phyloP scores from a whole-genome alignment of 202 grass and related monocot species.

The Panicum hallii region DNA sequence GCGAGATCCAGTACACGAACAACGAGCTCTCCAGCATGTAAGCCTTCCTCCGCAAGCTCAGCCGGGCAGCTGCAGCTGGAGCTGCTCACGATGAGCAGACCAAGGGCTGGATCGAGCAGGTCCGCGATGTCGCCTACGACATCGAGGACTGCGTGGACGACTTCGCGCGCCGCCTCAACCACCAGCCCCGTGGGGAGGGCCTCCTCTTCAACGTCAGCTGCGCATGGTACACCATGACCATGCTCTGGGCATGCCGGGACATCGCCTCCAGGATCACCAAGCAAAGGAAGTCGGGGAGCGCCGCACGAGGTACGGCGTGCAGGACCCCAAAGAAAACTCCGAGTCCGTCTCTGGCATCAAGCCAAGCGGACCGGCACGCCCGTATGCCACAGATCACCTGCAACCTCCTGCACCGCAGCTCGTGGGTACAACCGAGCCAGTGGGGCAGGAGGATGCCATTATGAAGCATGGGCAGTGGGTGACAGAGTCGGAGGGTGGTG shows the following conservation, averaged over 20 bases:
- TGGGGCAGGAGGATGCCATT: background rate
- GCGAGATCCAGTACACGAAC: slow-evolving; percentile 40
- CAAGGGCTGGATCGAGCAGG: slow-evolving; percentile 29
- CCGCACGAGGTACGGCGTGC: too few relatives aligned
- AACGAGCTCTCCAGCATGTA: slow-evolving; percentile 20
- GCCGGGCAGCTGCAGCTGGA: background rate
- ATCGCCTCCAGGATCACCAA: too few relatives aligned
- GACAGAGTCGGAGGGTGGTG: rapidly evolving
- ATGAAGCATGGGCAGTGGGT: background rate
- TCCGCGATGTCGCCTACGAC: slow-evolving; percentile 27
- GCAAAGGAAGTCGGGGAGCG: too few relatives aligned
- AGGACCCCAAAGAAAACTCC: too few relatives aligned
- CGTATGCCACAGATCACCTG: too few relatives aligned
- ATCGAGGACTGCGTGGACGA: slow-evolving; percentile 34
- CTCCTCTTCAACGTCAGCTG: too few relatives aligned
- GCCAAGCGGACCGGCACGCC: too few relatives aligned
- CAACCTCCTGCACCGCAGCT: too few relatives aligned
- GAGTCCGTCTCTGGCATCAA: too few relatives aligned
- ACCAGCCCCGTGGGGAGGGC: background rate
- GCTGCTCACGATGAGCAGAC: background rate
- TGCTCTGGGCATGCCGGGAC: too few relatives aligned
- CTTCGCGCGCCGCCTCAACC: background rate
- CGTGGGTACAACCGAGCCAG: too few relatives aligned
- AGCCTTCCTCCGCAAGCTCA: background rate
- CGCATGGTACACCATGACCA: too few relatives aligned